Base-by-base conservation (phyloP, 1,139 yeast genomes). In the Yamadazyma friedrichii region DNA sequence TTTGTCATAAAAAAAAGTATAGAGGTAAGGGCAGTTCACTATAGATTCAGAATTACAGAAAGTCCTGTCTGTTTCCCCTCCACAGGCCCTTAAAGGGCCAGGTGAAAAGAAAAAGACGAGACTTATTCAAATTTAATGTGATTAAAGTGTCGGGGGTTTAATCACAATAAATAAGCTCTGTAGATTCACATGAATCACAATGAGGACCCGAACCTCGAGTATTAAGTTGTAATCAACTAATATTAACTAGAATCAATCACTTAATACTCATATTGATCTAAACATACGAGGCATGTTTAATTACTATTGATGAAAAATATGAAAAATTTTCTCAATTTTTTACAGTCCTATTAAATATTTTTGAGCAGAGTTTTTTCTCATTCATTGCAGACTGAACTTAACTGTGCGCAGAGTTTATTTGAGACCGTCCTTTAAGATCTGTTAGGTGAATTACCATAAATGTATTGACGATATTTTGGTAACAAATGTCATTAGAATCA, bases 131-230 rank as follows among this genome's bases (percentile, higher is more conserved):
- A 48, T 38, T 34, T 47, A 48, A 56, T 67, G 78, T 69, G 71
- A 69, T 84, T 81, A 84, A 83, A 84, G 93, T 84, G 93, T 84
- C 93, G 88, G 91, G 91, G 69, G 57, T 84, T 82, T 84, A 82
- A 84, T 66, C 66, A 74, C 82, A 68, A 66, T 58, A 53, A 55
- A 58, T 55, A 57, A 56, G 64, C 67, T 59, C 59, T 56, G 61
- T 51, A 49, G 24, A 31, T 31, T 31, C 31, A 9, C 9, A 16
- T 13, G 35, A 31, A 35, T 34, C 40, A 33, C 30, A 59, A 62
- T 62, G 85, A 81, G 88, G 87, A 74, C 87, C 87, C 87, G 88
- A 81, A 77, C 83, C 84, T 75, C 82, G 8, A 20, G 24, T 20
- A 20, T 20, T 20, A 20, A 20, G 8, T 20, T 5, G 8, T 20